Evolutionary conservation across 768 basidiomycete species (phyloP), one percentile per base, ranked within the genome.

Genomic region (Austroboletus festivus): DNA sequence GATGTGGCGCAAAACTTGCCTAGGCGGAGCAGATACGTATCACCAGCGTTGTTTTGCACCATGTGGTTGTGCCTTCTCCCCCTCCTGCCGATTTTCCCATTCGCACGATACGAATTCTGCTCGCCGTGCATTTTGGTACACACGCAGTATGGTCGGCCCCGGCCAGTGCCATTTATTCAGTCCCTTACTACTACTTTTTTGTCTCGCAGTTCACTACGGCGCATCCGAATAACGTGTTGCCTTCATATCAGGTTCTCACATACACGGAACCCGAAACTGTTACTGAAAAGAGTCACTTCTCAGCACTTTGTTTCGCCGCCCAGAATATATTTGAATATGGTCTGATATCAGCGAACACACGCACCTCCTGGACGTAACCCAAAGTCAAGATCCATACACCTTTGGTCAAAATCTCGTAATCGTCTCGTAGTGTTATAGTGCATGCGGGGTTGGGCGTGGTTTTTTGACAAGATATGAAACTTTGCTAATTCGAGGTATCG

Each of bases 391-490:
- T 42, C n/a, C n/a, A 42, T 18, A 12, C 28, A 23, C 52, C 38
- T 46, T 42, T 47, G 18, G 39, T 47, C 35, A 33, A 48, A 21
- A 45, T 60, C 38, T 37, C 53, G 61, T 62, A 60, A 61, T 41
- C 21, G 48, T 46, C 42, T 19, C n/a, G 21, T 30, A 31, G 39
- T 19, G 40, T 31, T 30, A 18, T 49, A 5, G 21, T 47, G 24
- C 44, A 30, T 56, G 46, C 38, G 33, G 30, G 5, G 11, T 38
- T 15, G 39, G 48, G 44, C 51, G 48, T 54, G 61, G 39, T 42
- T 19, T 11, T 34, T 53, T 34, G 33, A 16, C 38, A 34, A 26
- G 28, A 33, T 38, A 52, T 48, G 31, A 30, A 40, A 58, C 40
- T 44, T 42, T 53, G 47, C 58, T 48, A 47, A 52, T 60, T 60